Percentiles rank a stretch among this genome's conserved stretches.
phyloP scores from a whole-genome alignment of 371 early-diverging fungal genomes.

The Actinomortierella wolfii region DNA sequence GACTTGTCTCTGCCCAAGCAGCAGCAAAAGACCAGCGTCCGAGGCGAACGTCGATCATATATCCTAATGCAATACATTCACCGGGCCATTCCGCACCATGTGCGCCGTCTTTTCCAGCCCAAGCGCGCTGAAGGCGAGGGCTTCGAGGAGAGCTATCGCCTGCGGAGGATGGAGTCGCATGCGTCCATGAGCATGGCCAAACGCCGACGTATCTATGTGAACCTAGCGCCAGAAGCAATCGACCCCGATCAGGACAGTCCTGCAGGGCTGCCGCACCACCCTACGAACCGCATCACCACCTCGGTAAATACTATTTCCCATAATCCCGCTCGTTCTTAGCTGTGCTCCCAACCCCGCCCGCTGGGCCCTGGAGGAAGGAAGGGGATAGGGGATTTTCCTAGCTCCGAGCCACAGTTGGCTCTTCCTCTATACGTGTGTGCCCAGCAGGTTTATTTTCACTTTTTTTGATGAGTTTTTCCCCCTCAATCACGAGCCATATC shows the following conservation, averaged over 20 bases:
- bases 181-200: conserved; percentile 38
- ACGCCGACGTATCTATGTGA: conserved; percentile 35
- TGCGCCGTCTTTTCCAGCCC: conserved; percentile 27
- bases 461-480: too few relatives aligned
- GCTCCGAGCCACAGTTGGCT: too few relatives aligned
- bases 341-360: too few relatives aligned
- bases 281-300: conserved; percentile 43
- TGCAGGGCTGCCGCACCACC: conserved; percentile 32
- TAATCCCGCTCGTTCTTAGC: too few relatives aligned
- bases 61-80: conserved; percentile 34
- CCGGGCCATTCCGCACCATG: conserved; percentile 36
- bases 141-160: conserved; percentile 43
- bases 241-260: conserved; percentile 35
- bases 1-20: neutral
- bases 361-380: too few relatives aligned
- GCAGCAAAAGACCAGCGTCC: neutral
- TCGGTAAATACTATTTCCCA: conserved; percentile 44
- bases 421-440: too few relatives aligned
- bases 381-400: too few relatives aligned
- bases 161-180: conserved; percentile 44
- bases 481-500: too few relatives aligned
- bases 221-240: conserved; percentile 36
- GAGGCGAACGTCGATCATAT: too few relatives aligned
- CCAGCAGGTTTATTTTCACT: too few relatives aligned
- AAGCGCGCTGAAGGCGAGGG: conserved; percentile 31